Conservation (phyloP, 768 basidiomycete species). For the Neoboletus magnificus region DNA sequence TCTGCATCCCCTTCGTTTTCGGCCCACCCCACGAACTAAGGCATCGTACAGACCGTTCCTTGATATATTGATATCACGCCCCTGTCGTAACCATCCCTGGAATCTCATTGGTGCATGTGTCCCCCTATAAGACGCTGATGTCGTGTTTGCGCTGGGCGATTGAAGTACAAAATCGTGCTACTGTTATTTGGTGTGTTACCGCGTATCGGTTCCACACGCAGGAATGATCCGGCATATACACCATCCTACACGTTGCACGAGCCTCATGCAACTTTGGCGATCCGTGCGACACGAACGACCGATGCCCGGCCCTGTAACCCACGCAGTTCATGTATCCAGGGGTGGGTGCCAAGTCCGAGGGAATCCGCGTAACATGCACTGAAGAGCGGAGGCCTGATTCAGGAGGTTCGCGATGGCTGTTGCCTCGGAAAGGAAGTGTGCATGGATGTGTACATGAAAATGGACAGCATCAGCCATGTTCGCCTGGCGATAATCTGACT, state of each 20-base stretch:
- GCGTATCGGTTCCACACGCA: background rate
- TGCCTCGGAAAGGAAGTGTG: background rate
- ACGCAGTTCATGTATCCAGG: background rate
- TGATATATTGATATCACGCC: background rate
- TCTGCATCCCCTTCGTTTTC: background rate
- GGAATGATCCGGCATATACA: background rate
- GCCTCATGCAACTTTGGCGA: slow-evolving; percentile 1
- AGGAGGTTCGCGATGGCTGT: background rate
- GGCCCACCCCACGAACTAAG: background rate
- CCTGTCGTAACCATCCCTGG: background rate
- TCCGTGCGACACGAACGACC: background rate
- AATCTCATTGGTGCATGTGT: background rate
- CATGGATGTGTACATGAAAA: background rate
- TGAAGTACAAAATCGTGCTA: background rate
- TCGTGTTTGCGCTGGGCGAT: background rate
- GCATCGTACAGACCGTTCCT: background rate
- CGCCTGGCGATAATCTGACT: background rate
- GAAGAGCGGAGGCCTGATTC: background rate
- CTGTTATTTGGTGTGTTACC: background rate
- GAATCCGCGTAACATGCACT: background rate
- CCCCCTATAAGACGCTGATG: background rate
- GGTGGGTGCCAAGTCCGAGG: background rate
- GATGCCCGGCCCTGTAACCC: background rate
- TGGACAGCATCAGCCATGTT: background rate
- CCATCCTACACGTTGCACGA: slow-evolving; percentile 1